Percentiles rank a stretch among this genome's conserved stretches.
These are phyloP conservation scores for Picochlorum costavermella DNA, from an alignment of 139 green algal genomes.

Conservation along the genomic window DNA sequence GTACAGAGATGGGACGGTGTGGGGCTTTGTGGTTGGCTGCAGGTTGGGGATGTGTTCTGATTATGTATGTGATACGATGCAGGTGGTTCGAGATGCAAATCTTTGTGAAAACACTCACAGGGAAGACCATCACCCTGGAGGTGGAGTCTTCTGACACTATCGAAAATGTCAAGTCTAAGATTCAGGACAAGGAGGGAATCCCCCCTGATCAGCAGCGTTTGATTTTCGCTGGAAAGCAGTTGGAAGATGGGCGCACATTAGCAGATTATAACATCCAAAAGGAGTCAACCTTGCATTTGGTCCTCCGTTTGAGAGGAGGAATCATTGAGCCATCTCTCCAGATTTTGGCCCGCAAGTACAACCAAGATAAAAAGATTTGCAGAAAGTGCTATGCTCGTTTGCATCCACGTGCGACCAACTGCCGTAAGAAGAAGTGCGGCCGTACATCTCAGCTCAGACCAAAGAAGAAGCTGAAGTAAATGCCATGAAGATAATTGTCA, in stretches of 20 bases:
- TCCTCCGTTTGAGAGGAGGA: slow-evolving; percentile 91
- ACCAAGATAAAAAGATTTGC: slow-evolving; percentile 99
- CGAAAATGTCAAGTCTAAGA: slow-evolving; percentile 81
- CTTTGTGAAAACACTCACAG: slow-evolving; percentile 75
- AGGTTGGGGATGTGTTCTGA: too few species aligned
- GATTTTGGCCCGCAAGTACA: slow-evolving; percentile 97
- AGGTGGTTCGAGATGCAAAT: slow-evolving; percentile 51
- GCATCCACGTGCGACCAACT: slow-evolving; percentile 95
- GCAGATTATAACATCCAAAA: slow-evolving; percentile 97
- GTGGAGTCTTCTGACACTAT: slow-evolving; percentile 20
- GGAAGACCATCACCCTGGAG: slow-evolving; percentile 59
- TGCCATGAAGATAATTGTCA: too few species aligned
- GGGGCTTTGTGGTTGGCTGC: too few species aligned
- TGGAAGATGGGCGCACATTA: slow-evolving; percentile 93
- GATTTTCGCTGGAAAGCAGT: slow-evolving; percentile 97
- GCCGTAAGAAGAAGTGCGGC: slow-evolving; percentile 92
- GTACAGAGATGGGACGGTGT: too few species aligned
- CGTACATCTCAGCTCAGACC: slow-evolving; percentile 77
- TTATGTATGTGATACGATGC: not conserved
- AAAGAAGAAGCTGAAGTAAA: slow-evolving; percentile 87
- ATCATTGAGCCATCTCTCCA: slow-evolving; percentile 99
- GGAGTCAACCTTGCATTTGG: slow-evolving; percentile 97
- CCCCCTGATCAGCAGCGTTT: slow-evolving; percentile 95
- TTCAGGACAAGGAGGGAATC: slow-evolving; percentile 87
- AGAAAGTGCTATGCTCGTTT: slow-evolving; percentile 99